These are phyloP conservation scores for Candida adriatica DNA, from an alignment of 805 yeast species.

Conservation along the genomic window DNA sequence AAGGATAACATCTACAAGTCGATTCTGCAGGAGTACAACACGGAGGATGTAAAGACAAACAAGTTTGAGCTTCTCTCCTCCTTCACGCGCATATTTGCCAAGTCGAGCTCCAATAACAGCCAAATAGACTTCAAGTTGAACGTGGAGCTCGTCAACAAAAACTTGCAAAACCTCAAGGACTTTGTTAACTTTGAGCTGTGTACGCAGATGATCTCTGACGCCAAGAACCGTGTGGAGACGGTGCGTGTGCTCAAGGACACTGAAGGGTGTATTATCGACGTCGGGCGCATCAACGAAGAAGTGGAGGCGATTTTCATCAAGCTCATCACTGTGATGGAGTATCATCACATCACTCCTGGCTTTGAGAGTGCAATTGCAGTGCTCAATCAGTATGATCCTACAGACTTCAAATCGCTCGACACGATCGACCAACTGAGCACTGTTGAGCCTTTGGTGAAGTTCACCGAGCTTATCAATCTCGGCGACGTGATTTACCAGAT, in stretches of 20 bases:
- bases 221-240: conserved; percentile 56
- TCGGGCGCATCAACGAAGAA: conserved; percentile 26
- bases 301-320: conserved; percentile 63
- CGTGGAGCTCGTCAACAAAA: conserved; percentile 67
- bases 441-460: conserved; percentile 80
- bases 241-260: conserved; percentile 35
- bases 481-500: conserved; percentile 92
- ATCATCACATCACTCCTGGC: conserved; percentile 75
- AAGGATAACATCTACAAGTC: conserved; percentile 37
- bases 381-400: conserved; percentile 66
- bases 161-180: conserved; percentile 67
- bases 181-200: conserved; percentile 79
- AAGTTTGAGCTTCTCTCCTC: conserved; percentile 56
- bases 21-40: conserved; percentile 32
- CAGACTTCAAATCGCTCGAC: conserved; percentile 27
- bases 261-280: conserved; percentile 23
- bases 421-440: conserved; percentile 26
- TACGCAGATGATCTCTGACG: conserved; percentile 60
- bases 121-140: conserved; percentile 65
- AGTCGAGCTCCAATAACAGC: conserved; percentile 27
- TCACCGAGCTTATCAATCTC: conserved; percentile 84
- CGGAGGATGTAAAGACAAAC: conserved; percentile 24
- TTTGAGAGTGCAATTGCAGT: conserved; percentile 74
- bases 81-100: conserved; percentile 54
- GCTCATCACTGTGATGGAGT: conserved; percentile 55